Evolutionary conservation across 495 filamentous ascomycete species (phyloP).

Genomic region (Usnea hakonensis): DNA sequence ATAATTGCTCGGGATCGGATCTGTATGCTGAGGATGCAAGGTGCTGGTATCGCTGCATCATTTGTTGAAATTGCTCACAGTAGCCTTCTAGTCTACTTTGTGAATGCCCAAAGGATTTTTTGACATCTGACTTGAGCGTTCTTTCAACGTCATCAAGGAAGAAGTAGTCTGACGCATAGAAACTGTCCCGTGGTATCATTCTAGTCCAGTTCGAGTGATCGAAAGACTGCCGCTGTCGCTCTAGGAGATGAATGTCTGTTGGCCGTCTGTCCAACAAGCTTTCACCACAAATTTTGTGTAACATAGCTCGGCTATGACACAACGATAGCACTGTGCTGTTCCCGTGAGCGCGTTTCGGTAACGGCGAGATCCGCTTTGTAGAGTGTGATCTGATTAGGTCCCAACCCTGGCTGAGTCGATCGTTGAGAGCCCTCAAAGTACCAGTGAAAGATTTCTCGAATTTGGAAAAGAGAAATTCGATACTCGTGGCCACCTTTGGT

Average conservation of each 20-base stretch:
- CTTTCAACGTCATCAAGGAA: not conserved
- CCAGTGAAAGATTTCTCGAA: constrained; percentile 19
- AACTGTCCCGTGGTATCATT: not conserved
- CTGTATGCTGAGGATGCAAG: constrained; percentile 36
- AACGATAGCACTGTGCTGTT: constrained; percentile 4
- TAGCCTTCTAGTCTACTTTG: no score
- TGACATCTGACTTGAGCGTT: not conserved
- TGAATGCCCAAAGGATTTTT: not conserved
- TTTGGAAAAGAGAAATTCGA: not conserved
- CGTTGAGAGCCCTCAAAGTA: constrained; percentile 26
- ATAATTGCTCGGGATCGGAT: constrained; percentile 39
- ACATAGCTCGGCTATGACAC: constrained; percentile 28
- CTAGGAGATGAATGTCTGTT: not conserved
- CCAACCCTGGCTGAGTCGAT: constrained; percentile 29
- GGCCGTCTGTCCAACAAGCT: not conserved
- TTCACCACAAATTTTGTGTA: constrained; percentile 22
- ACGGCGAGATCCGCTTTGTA: constrained; percentile 28
- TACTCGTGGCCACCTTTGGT: not conserved
- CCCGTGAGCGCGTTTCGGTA: constrained; percentile 33
- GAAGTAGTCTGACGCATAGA: not conserved
- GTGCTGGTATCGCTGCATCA: constrained; percentile 34
- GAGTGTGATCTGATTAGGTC: constrained; percentile 25
- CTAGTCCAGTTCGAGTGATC: not conserved
- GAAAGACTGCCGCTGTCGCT: not conserved
- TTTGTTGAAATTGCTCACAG: constrained; percentile 32